Evolutionary conservation across 176 grass and related monocot genomes (phyloP).

Genomic region (Oryza glumipatula): DNA sequence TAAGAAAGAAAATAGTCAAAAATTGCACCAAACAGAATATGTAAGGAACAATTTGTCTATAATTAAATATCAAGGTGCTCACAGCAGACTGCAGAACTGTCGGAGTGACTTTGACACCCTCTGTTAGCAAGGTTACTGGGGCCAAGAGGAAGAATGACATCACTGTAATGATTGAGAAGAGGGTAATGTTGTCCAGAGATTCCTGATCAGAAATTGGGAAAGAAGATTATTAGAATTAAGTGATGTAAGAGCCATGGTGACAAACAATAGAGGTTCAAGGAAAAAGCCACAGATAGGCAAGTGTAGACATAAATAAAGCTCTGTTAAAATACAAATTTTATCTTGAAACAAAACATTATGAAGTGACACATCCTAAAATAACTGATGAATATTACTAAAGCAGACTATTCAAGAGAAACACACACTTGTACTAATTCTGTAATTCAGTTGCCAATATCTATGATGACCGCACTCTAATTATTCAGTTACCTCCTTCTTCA

Average conservation of each 20-base stretch:
- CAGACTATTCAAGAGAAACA: not conserved
- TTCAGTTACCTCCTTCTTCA: slow-evolving; percentile 85
- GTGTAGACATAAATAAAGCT: not conserved
- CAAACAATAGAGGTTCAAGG: not conserved
- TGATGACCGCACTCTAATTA: slow-evolving; percentile 7
- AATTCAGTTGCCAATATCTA: not conserved
- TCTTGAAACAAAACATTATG: not conserved
- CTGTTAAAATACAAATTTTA: not conserved
- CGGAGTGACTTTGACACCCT: slow-evolving; percentile 87
- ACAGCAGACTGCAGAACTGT: slow-evolving; percentile 78
- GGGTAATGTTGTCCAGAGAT: slow-evolving; percentile 77
- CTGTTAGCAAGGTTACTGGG: slow-evolving; percentile 74
- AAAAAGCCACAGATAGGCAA: not conserved
- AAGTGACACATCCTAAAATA: not conserved
- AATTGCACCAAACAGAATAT: slow-evolving; percentile 26
- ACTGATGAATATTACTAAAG: not conserved
- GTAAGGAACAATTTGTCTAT: not conserved
- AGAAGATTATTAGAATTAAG: slow-evolving; percentile 14
- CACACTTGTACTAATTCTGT: not conserved
- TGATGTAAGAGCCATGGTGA: not conserved
- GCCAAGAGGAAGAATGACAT: slow-evolving; percentile 97
- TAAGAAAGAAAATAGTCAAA: slow-evolving; percentile 35
- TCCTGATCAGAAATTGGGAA: slow-evolving; percentile 50
- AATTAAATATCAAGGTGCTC: slow-evolving; percentile 50
- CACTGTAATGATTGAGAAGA: slow-evolving; percentile 93